Evolutionary conservation across 495 filamentous ascomycete species (phyloP).

Genomic region (Podospora tetraspora): DNA sequence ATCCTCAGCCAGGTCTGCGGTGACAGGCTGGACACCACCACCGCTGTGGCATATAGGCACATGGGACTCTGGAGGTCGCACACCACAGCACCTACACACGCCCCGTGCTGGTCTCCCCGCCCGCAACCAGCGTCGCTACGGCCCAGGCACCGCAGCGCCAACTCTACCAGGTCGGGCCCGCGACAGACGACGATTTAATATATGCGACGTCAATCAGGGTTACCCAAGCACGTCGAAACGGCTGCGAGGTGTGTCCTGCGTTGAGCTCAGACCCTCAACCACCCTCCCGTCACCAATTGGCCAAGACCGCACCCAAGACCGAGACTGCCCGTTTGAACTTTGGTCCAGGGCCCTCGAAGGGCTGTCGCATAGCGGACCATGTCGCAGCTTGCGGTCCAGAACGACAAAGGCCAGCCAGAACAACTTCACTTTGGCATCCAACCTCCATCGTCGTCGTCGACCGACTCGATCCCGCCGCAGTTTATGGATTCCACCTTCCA

Average conservation of each 20-base stretch:
- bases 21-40: not conserved
- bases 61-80: no score
- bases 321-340: not conserved
- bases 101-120: not conserved
- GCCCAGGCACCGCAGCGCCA: not conserved
- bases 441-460: slow-evolving; percentile 23
- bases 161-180: slow-evolving; percentile 10
- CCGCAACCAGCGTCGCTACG: not conserved
- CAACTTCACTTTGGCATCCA: slow-evolving; percentile 25
- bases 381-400: slow-evolving; percentile 44
- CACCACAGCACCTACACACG: not conserved
- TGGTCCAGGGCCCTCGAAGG: not conserved
- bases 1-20: not conserved
- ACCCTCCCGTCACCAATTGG: slow-evolving; percentile 22
- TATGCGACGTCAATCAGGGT: slow-evolving; percentile 49
- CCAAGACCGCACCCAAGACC: slow-evolving; percentile 17
- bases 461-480: slow-evolving; percentile 11
- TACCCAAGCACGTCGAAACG: slow-evolving; percentile 45
- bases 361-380: slow-evolving; percentile 35
- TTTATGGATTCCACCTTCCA: slow-evolving; percentile 28
- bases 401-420: slow-evolving; percentile 35
- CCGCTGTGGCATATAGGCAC: not conserved
- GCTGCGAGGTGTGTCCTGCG: slow-evolving; percentile 35
- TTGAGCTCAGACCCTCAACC: slow-evolving; percentile 32
- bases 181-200: slow-evolving; percentile 20